Percentiles rank a stretch among this genome's conserved stretches.
These are phyloP conservation scores for Trypanosoma caninum DNA, from an alignment of 208 protist genomes.

Conservation along the genomic window DNA sequence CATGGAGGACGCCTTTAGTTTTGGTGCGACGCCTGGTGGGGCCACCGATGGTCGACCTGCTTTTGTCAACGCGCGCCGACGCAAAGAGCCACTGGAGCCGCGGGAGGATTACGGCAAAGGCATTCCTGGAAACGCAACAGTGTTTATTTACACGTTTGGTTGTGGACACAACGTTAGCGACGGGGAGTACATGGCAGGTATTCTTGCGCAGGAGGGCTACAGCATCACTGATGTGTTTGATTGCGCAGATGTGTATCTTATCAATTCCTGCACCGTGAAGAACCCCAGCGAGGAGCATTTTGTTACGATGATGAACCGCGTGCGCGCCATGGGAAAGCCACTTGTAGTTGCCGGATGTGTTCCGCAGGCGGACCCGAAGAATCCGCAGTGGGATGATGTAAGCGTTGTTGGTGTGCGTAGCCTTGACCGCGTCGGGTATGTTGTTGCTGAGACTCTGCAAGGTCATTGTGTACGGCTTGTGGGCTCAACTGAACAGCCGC, in stretches of 20 bases:
- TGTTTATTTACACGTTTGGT: slow-evolving; percentile 83
- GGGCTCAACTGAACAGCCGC: slow-evolving; percentile 1
- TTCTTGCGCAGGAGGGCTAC: slow-evolving; percentile 56
- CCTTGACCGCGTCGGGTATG: slow-evolving; percentile 66
- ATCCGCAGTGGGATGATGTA: slow-evolving; percentile 27
- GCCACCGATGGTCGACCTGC: not conserved
- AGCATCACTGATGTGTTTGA: slow-evolving; percentile 34
- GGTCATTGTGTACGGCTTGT: slow-evolving; percentile 65
- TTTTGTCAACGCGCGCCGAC: slow-evolving; percentile 19
- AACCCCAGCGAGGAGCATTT: slow-evolving; percentile 67
- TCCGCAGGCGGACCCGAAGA: slow-evolving; percentile 54
- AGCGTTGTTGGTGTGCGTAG: slow-evolving; percentile 58
- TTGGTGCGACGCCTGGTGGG: not conserved
- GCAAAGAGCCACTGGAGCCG: not conserved
- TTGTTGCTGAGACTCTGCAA: slow-evolving; percentile 67
- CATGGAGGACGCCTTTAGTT: slow-evolving; percentile 16
- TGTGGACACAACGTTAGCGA: slow-evolving; percentile 81
- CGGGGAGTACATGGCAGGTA: slow-evolving; percentile 87
- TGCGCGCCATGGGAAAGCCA: slow-evolving; percentile 26
- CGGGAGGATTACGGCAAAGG: slow-evolving; percentile 24
- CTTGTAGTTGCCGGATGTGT: slow-evolving; percentile 75
- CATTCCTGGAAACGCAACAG: slow-evolving; percentile 38
- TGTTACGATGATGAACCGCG: slow-evolving; percentile 37
- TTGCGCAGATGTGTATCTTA: slow-evolving; percentile 49
- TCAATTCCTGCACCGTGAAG: slow-evolving; percentile 88